These are phyloP conservation scores for Metschnikowia cubensis DNA, from an alignment of 805 yeast genomes.

Conservation along the genomic window DNA sequence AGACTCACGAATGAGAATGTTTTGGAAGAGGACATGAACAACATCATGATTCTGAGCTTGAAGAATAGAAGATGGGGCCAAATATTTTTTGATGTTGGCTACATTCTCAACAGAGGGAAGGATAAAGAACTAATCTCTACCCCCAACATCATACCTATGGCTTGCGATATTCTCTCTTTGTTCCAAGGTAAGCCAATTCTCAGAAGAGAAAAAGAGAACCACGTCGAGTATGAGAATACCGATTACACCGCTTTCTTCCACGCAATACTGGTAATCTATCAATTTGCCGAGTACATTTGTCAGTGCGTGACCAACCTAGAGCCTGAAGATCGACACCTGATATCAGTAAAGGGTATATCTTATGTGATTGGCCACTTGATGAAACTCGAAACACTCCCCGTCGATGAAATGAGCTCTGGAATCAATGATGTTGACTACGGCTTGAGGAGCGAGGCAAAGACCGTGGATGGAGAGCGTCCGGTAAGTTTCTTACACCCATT, in stretches of 20 bases:
- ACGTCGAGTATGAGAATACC: slow-evolving; percentile 86
- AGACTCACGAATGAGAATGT: slow-evolving; percentile 21
- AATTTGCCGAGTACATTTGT: slow-evolving; percentile 53
- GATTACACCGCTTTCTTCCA: slow-evolving; percentile 74
- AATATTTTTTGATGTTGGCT: slow-evolving; percentile 73
- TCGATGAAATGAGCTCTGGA: background rate
- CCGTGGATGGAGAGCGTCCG: slow-evolving; percentile 28
- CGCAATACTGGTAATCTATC: slow-evolving; percentile 62
- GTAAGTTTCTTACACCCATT: slow-evolving; percentile 79
- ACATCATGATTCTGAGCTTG: slow-evolving; percentile 30
- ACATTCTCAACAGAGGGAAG: slow-evolving; percentile 66
- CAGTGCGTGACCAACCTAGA: slow-evolving; percentile 36
- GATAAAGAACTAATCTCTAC: slow-evolving; percentile 46
- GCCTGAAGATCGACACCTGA: slow-evolving; percentile 4
- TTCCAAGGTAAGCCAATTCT: slow-evolving; percentile 78
- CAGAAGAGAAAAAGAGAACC: slow-evolving; percentile 69
- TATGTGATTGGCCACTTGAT: slow-evolving; percentile 29
- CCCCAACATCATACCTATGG: slow-evolving; percentile 48
- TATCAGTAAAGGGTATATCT: slow-evolving; percentile 26
- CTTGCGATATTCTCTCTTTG: slow-evolving; percentile 60
- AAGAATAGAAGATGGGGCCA: slow-evolving; percentile 77
- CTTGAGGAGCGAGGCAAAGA: slow-evolving; percentile 9
- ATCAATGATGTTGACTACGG: slow-evolving; percentile 14
- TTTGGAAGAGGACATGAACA: slow-evolving; percentile 30
- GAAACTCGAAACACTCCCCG: slow-evolving; percentile 21